Percentiles rank a stretch among this genome's conserved stretches.
These are phyloP conservation scores for Dioscorea dumetorum DNA, from an alignment of 106 monocot species.

Conservation along the genomic window DNA sequence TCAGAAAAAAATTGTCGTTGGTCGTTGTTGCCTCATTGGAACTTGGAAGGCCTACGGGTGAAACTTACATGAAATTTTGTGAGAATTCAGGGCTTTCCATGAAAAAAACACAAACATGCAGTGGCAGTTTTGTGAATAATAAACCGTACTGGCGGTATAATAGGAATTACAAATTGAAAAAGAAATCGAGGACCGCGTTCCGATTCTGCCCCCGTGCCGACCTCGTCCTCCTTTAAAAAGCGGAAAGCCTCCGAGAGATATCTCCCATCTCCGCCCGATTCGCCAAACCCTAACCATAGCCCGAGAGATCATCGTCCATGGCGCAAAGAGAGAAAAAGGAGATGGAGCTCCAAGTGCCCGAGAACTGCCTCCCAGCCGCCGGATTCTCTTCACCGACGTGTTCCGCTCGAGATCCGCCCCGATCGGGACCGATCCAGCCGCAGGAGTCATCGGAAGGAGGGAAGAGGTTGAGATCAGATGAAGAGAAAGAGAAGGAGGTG, in stretches of 20 bases:
- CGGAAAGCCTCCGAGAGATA: background rate
- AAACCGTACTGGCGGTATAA: background rate
- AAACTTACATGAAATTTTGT: too few species aligned
- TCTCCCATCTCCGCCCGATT: background rate
- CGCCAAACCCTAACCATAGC: background rate
- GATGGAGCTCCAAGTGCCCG: background rate
- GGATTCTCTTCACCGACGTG: conserved; percentile 9
- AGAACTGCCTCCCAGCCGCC: conserved; percentile 2
- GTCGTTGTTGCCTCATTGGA: too few species aligned
- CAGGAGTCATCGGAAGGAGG: background rate
- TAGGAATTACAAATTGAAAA: background rate
- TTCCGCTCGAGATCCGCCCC: background rate
- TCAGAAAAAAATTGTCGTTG: too few species aligned
- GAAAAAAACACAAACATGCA: too few species aligned
- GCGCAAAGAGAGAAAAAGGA: background rate
- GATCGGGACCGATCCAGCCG: too few species aligned
- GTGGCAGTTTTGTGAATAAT: background rate
- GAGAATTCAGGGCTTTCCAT: too few species aligned
- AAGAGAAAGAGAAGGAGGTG: background rate
- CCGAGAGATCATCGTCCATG: too few species aligned
- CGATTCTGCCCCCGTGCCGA: background rate
- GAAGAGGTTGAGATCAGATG: background rate
- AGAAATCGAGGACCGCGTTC: background rate
- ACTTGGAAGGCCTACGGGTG: too few species aligned
- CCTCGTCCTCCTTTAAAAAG: background rate